Percentiles rank a stretch among this genome's conserved stretches.
phyloP scores from a whole-genome alignment of 257 asterid species.

The Hygrophila difformis region DNA sequence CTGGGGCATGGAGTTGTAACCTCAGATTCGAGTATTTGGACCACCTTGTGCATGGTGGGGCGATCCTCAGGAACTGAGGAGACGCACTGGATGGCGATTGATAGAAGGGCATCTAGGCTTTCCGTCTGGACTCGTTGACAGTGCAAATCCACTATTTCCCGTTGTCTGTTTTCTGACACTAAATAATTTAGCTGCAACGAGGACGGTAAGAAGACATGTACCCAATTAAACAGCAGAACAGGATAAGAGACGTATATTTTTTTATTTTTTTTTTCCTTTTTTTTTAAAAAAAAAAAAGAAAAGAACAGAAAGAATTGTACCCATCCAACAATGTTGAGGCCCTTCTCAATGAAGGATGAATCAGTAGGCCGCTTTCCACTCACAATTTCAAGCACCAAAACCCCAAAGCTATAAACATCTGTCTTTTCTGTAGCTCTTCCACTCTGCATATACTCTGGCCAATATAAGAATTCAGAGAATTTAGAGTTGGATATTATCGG shows the following conservation, averaged over 20 bases:
- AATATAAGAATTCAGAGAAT: conserved; percentile 4
- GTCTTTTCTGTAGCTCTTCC: conserved; percentile 85
- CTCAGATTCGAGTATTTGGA: conserved; percentile 86
- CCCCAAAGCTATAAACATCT: conserved; percentile 79
- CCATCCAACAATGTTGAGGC: conserved; percentile 86
- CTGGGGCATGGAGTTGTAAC: conserved; percentile 89
- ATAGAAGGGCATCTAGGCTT: conserved; percentile 69
- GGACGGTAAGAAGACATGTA: conserved; percentile 1
- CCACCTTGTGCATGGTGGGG: conserved; percentile 89
- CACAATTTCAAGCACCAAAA: conserved; percentile 58
- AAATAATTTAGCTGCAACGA: conserved; percentile 62
- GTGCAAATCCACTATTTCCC: conserved; percentile 68
- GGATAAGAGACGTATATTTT: no score
- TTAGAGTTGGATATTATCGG: conserved; percentile 3
- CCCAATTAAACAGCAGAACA: no score
- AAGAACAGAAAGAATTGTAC: conserved; percentile 27
- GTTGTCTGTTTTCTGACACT: conserved; percentile 65
- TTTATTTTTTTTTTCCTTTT: no score
- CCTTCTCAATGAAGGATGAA: conserved; percentile 78
- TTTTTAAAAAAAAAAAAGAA: no score
- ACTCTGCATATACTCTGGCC: conserved; percentile 87
- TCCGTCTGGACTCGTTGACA: conserved; percentile 74
- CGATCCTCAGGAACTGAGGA: conserved; percentile 83
- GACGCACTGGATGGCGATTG: conserved; percentile 82
- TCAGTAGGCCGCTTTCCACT: conserved; percentile 83